phyloP scores from a whole-genome alignment of 805 yeast species.

The Wickerhamiella occidentalis region DNA sequence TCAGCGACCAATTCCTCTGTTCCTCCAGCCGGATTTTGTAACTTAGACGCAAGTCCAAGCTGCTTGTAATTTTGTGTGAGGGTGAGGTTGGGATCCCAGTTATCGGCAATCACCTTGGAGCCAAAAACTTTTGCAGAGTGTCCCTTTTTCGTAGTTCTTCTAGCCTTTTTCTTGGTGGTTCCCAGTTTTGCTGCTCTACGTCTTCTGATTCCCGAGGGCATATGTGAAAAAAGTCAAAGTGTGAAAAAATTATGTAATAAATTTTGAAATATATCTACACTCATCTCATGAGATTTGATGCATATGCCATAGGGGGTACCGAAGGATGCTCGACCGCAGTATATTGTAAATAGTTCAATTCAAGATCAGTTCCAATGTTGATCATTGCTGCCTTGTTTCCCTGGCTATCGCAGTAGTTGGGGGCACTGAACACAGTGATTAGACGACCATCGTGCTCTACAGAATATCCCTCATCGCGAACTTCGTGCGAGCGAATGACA shows the following conservation, averaged over 20 bases:
- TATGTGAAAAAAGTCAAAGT: slow-evolving; percentile 9
- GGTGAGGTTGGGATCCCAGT: slow-evolving; percentile 81
- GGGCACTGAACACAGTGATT: slow-evolving; percentile 95
- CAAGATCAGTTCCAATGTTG: slow-evolving; percentile 44
- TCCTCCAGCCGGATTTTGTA: slow-evolving; percentile 71
- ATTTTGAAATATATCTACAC: background rate
- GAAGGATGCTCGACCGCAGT: slow-evolving; percentile 83
- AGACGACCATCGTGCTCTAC: slow-evolving; percentile 76
- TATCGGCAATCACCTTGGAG: slow-evolving; percentile 67
- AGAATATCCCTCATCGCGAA: slow-evolving; percentile 81
- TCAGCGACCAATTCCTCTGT: slow-evolving; percentile 40
- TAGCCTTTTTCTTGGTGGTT: slow-evolving; percentile 42
- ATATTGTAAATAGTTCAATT: slow-evolving; percentile 48
- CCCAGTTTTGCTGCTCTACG: slow-evolving; percentile 66
- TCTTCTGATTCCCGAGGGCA: slow-evolving; percentile 53
- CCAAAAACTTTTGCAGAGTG: slow-evolving; percentile 37
- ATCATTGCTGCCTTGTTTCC: slow-evolving; percentile 88
- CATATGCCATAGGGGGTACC: slow-evolving; percentile 89
- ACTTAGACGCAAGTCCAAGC: slow-evolving; percentile 59
- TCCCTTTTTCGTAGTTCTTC: slow-evolving; percentile 58
- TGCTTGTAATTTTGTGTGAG: slow-evolving; percentile 74
- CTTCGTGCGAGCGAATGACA: slow-evolving; percentile 89
- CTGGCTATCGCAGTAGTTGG: slow-evolving; percentile 88
- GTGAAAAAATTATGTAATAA: background rate
- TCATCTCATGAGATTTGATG: slow-evolving; percentile 30